Evolutionary conservation across 2,329 filamentous ascomycete genomes (phyloP).

Genomic region (Colletotrichum tofieldiae): DNA sequence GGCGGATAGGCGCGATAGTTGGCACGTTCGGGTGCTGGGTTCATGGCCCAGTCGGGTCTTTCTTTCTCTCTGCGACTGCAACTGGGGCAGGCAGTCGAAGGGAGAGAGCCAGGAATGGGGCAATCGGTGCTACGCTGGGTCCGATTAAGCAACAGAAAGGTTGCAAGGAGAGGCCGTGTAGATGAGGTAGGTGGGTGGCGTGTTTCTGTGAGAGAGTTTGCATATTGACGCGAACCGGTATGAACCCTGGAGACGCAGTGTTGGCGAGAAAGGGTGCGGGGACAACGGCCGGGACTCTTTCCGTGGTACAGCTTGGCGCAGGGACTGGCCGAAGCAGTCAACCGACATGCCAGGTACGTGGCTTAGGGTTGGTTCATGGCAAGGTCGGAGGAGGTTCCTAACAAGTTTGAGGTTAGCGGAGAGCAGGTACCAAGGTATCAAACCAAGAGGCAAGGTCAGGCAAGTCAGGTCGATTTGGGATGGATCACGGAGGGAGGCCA

Average conservation of each 20-base stretch:
- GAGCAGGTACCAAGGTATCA: neutral
- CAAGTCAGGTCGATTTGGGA: constrained; percentile 3
- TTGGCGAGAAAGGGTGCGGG: constrained; percentile 29
- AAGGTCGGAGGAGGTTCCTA: neutral
- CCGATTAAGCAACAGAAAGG: constrained; percentile 24
- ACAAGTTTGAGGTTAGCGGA: neutral
- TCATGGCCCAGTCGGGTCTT: constrained; percentile 25
- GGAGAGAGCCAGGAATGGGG: constrained; percentile 18
- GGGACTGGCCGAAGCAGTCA: neutral
- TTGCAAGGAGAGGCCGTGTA: constrained; percentile 30
- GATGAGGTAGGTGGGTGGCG: constrained; percentile 27
- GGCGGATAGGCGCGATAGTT: neutral
- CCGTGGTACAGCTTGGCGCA: constrained; percentile 8
- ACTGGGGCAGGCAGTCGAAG: constrained; percentile 14
- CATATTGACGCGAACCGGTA: constrained; percentile 31
- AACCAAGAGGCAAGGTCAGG: neutral
- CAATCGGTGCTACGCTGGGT: constrained; percentile 4
- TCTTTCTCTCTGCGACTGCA: constrained; percentile 14
- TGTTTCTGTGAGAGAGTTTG: constrained; percentile 36
- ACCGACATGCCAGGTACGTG: neutral
- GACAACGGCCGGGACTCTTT: constrained; percentile 17
- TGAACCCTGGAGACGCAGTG: constrained; percentile 30
- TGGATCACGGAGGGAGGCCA: constrained; percentile 11
- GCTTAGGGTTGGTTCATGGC: neutral
- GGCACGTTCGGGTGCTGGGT: neutral